Base-by-base conservation (phyloP, 768 basidiomycete species). In the Cystobasidium onofrii region DNA sequence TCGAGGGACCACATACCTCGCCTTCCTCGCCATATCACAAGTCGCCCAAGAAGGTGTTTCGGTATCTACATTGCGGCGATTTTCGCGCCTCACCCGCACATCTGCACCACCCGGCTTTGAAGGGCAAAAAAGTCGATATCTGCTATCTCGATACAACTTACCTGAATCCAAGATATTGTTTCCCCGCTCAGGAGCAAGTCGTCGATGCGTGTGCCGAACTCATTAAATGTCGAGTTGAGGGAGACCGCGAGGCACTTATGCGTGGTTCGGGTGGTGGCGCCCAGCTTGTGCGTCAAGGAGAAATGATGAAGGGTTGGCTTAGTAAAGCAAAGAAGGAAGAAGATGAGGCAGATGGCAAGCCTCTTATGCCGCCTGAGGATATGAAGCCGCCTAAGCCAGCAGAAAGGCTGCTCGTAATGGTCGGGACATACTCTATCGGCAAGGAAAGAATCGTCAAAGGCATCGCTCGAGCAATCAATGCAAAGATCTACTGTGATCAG, bases 361-460 rank as follows among this genome's bases (percentile, higher is more conserved):
- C 27, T 44, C 15, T 36, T 4, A 13, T 74, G 6, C 50, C 52
- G 1, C 1, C 46, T 9, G 36, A 2, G n/a, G 75, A 75, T 64
- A 70, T 27, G 10, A 73, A 67, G 70, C 34, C 63, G 39, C 29
- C 34, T 31, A 33, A 33, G 36, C 31, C 34, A n/a, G 39, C 43
- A 18, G 77, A 78, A 44, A 31, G 75, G 1, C 52, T 79, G 27
- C 75, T 79, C 7, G 77, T 78, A 3, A 50, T 78, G 55, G 31
- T 77, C 66, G 80, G 92, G 12, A 97, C 96, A 0, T 99, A 99
- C 81, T 91, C 91, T 0, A 92, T 98, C 62, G 96, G 96, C 46
- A 99, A 99, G 81, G 96, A 99, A 81, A 88, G 96, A 27, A 90
- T 98, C 46, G 93, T 96, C 46, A 96, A 97, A 86, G 95, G 90